A percentile compares a stretch with the other conserved stretches of the same genome.
Evolutionary conservation across 2,329 filamentous ascomycete genomes (phyloP).

Genomic region (Trichoderma koningii): DNA sequence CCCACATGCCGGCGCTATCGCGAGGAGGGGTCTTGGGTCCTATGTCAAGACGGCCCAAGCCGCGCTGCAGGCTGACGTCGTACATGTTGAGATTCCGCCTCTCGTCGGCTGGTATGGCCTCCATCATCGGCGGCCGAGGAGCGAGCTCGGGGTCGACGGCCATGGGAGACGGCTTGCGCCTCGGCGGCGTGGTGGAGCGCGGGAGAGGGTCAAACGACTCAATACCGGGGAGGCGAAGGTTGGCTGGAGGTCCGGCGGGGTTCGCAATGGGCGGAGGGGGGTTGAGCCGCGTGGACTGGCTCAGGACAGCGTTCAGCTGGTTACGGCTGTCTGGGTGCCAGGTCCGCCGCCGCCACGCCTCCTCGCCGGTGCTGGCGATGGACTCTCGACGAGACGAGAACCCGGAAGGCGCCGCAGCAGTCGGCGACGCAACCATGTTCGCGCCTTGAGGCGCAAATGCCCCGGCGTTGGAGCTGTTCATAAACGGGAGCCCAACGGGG

Average conservation of each 20-base stretch:
- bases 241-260: conserved; percentile 55
- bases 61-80: conserved; percentile 67
- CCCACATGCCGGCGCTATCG: conserved; percentile 58
- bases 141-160: conserved; percentile 62
- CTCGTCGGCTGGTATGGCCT: conserved; percentile 46
- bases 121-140: conserved; percentile 39
- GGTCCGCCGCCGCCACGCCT: conserved; percentile 79
- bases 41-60: conserved; percentile 68
- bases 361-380: conserved; percentile 62
- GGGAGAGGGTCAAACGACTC: conserved; percentile 84
- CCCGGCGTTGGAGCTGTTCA: conserved; percentile 57
- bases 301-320: conserved; percentile 76
- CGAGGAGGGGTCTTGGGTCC: conserved; percentile 52
- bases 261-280: conserved; percentile 53
- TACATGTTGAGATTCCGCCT: conserved; percentile 58
- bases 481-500: conserved; percentile 54
- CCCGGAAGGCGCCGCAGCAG: conserved; percentile 57
- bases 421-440: conserved; percentile 66
- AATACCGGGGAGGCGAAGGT: conserved; percentile 79
- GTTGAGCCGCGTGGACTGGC: conserved; percentile 61
- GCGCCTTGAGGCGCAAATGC: conserved; percentile 60
- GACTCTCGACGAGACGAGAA: conserved; percentile 67
- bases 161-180: conserved; percentile 74
- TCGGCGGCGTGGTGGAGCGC: conserved; percentile 62
- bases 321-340: conserved; percentile 83